These are phyloP conservation scores for Asterella californica DNA, from an alignment of 225 moss, liverwort and hornwort genomes.

Conservation along the genomic window DNA sequence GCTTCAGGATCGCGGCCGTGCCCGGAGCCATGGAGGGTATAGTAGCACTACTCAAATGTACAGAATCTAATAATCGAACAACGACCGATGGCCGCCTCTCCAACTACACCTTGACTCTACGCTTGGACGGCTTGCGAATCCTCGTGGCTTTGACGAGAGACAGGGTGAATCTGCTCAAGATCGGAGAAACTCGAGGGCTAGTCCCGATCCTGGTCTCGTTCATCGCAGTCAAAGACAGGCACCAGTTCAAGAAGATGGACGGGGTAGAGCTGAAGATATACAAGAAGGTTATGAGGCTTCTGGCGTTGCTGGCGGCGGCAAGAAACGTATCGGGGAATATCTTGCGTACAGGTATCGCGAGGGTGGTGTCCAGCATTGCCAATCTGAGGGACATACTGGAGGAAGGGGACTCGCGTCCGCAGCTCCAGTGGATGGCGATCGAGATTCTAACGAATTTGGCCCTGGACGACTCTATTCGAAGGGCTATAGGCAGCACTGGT, in stretches of 20 bases:
- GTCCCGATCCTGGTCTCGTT: conserved; percentile 56
- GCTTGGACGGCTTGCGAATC: conserved; percentile 59
- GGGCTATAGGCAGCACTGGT: conserved; percentile 68
- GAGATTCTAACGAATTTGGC: conserved; percentile 67
- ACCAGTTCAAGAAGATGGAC: conserved; percentile 23
- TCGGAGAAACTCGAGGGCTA: conserved; percentile 64
- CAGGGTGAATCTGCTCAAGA: conserved; percentile 51
- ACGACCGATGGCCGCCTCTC: not conserved
- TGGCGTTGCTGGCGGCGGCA: conserved; percentile 52
- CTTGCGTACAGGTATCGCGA: conserved; percentile 53
- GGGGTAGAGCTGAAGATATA: conserved; percentile 44
- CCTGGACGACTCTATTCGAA: conserved; percentile 51
- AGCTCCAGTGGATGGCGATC: conserved; percentile 57
- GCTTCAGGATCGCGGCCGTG: conserved; percentile 39
- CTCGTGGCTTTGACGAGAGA: conserved; percentile 56
- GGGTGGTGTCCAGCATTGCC: conserved; percentile 65
- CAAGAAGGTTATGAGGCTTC: conserved; percentile 52
- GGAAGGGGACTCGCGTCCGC: conserved; percentile 29
- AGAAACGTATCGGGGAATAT: conserved; percentile 45
- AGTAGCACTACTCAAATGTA: conserved; percentile 27
- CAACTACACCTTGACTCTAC: conserved; percentile 27
- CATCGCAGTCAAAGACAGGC: conserved; percentile 35
- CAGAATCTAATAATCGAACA: not conserved
- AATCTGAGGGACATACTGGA: conserved; percentile 65
- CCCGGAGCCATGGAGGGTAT: conserved; percentile 48